Percentiles rank a stretch among this genome's conserved stretches.
Evolutionary conservation across 805 yeast genomes (phyloP).

Genomic region (Diddensiella caesifluorescens): DNA sequence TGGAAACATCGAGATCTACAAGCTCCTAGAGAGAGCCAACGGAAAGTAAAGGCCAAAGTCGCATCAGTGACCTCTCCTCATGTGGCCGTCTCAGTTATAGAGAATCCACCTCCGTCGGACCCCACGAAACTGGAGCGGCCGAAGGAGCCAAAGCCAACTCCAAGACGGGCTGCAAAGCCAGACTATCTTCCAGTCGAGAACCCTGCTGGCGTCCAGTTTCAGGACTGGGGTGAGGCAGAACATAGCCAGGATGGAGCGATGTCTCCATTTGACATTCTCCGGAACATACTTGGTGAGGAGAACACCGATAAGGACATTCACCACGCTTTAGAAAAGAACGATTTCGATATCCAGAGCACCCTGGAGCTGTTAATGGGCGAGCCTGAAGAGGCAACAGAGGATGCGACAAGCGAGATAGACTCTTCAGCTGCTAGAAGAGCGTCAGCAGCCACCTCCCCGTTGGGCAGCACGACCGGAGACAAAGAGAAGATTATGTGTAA

Average conservation of each 20-base stretch:
- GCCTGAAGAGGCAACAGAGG: neutral
- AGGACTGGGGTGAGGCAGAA: conserved; percentile 4
- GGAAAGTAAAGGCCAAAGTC: conserved; percentile 6
- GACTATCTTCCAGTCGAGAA: neutral
- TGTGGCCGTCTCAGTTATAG: conserved; percentile 5
- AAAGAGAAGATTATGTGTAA: conserved; percentile 35
- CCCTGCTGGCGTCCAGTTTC: neutral
- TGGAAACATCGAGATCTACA: conserved; percentile 37
- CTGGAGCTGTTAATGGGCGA: conserved; percentile 22
- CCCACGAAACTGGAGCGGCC: conserved; percentile 15
- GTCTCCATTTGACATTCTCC: conserved; percentile 37
- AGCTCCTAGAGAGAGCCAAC: conserved; percentile 6
- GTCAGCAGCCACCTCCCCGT: conserved; percentile 4
- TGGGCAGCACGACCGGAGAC: neutral
- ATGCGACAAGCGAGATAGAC: neutral
- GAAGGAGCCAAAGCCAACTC: neutral
- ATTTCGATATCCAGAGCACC: conserved; percentile 33
- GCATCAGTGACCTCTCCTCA: too few species aligned
- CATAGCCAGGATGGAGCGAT: conserved; percentile 7
- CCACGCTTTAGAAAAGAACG: conserved; percentile 34
- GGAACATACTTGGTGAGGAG: conserved; percentile 32
- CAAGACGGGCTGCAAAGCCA: neutral
- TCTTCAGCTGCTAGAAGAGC: neutral
- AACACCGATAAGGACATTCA: conserved; percentile 34
- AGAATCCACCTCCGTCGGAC: conserved; percentile 17